Base-by-base conservation (phyloP, 2,329 filamentous ascomycete species). In the Raffaelea deltoideospora region DNA sequence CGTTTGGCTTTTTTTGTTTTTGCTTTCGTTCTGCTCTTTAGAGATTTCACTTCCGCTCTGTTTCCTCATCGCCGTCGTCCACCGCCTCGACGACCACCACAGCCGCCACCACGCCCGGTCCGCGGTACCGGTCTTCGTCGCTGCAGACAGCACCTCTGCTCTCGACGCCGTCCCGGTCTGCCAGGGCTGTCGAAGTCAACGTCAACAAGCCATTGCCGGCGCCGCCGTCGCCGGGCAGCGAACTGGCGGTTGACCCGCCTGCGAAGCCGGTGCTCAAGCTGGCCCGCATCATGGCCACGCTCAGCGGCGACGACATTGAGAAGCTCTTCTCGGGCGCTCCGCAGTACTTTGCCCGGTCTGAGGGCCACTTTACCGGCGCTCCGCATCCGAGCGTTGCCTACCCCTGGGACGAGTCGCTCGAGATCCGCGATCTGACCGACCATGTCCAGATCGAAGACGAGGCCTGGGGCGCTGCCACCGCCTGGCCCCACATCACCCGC, bases 321-420 rank as follows among this genome's bases (percentile, higher is more conserved):
- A 72, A 74, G 53, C 66, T 83, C 48, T 84, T 83, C 60, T 79
- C 77, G 20, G 78, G 79, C n/a, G 79, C 79, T 31, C 79, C 79
- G 43, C 76, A 81, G 51, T 83, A 78, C 59, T 76, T 74, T 52
- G 67, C 72, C 45, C 65, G 70, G 36, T 67, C 64, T 40, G 67
- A 73, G 46, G 68, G 69, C 28, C 69, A 75, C 52, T 69, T 64
- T 50, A 67, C 65, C 40, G 72, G 65, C 35, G 69, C 72, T 27
- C 69, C 70, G 18, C 67, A 73, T 46, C 76, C 77, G 18, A 72
- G 64, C 34, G 73, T 77, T 21, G 70, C 72, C 27, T 82, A 76
- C 50, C 77, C 76, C 2, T 81, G 76, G 67, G 72, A 82, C 51
- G 65, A 71, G 43, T 61, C 67, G 43, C 53, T 79, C 39, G 59